Evolutionary conservation across 208 protist species (phyloP), one percentile per base, ranked within the genome.

Genomic region (Trypanosoma cruzi): DNA sequence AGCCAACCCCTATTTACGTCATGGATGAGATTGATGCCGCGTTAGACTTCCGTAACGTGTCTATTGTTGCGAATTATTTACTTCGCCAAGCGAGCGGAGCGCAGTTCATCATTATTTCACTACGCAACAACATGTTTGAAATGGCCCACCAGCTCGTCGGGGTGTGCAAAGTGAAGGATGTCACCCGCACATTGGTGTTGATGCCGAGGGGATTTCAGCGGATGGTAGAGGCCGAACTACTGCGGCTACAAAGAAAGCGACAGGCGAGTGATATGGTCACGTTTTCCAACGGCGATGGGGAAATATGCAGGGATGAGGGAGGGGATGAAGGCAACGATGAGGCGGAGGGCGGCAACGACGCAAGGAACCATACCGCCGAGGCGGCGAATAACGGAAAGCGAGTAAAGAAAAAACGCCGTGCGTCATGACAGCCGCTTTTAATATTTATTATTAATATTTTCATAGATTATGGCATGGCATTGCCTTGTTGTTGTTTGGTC

Each of bases 11-110:
- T 1, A 95, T 99, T 40, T 99, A 99, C 85, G 97, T 99, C 46
- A 99, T 99, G 99, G 99, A 99, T 86, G 99, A 99, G 82, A 99
- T 99, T 68, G 99, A 99, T 81, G 99, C 99, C 10, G 99, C 99
- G 5, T 88, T 99, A 8, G 99, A 99, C 80, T 99, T 99, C 81
- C 90, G 96, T 34, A 99, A 99, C 77, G 93, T 98, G 7, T 99
- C 97, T 16, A 99, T 99, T 69, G 97, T 99, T 18, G 99, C 98
- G 28, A 97, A 99, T 77, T 99, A 99, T 86, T 96, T 99, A 22
- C 94, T 99, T 64, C 96, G 99, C 36, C 90, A 98, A 64, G 99
- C 99, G 0, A 95, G 90, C 64, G 96, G 99, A 54, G 99, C 99
- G 10, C 99, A 99, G 87, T 99, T 99, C 81, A 98, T 99, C 60